Evolutionary conservation across 768 basidiomycete genomes (phyloP).

Genomic region (Cytidiella melzeri): DNA sequence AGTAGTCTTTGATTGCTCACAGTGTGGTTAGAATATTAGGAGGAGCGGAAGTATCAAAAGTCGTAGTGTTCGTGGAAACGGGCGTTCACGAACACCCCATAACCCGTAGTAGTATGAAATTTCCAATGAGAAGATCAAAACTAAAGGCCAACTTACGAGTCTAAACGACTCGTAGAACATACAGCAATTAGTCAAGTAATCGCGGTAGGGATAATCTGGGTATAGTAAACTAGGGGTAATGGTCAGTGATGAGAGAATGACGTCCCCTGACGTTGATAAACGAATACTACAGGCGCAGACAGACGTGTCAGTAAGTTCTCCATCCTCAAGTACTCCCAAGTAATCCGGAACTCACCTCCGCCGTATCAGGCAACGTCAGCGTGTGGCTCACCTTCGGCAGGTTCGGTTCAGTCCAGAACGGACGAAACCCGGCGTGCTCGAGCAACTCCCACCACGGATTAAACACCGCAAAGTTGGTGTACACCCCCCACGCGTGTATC

Average conservation of each 20-base stretch:
- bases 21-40: too few relatives aligned
- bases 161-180: too few relatives aligned
- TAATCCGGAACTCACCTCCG: slow-evolving; percentile 28
- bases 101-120: too few relatives aligned
- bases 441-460: slow-evolving; percentile 62
- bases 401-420: slow-evolving; percentile 61
- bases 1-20: too few relatives aligned
- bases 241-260: slow-evolving; percentile 29
- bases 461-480: slow-evolving; percentile 39
- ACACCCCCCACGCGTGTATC: slow-evolving; percentile 37
- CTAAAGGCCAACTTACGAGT: too few relatives aligned
- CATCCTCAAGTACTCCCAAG: neutral
- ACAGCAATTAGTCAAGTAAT: too few relatives aligned
- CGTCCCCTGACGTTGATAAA: slow-evolving; percentile 40
- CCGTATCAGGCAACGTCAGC: slow-evolving; percentile 28
- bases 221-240: too few relatives aligned
- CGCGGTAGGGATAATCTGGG: too few relatives aligned
- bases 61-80: too few relatives aligned
- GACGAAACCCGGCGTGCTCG: slow-evolving; percentile 57
- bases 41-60: too few relatives aligned
- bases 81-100: too few relatives aligned
- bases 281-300: slow-evolving; percentile 33
- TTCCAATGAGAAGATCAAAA: too few relatives aligned
- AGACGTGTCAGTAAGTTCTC: neutral
- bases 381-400: slow-evolving; percentile 36